A percentile compares a stretch with the other conserved stretches of the same genome.
Evolutionary conservation across 2,329 filamentous ascomycete genomes (phyloP).

Genomic region (Paraconiothyrium brasiliense): DNA sequence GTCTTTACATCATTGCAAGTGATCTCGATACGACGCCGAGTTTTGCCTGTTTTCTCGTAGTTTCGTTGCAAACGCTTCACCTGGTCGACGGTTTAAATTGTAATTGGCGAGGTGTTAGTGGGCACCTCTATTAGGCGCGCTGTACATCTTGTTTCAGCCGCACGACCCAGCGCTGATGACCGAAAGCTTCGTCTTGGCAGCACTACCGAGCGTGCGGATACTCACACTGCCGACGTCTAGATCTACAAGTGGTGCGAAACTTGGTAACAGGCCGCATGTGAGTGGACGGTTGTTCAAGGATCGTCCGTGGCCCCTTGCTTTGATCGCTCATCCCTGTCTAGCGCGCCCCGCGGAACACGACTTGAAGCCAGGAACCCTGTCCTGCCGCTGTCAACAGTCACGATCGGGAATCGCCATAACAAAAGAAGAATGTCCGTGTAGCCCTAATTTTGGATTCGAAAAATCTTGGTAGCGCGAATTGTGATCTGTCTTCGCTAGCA

Average conservation of each 20-base stretch:
- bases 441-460: not conserved
- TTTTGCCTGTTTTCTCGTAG: not conserved
- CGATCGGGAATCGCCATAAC: not conserved
- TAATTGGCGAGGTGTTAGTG: not conserved
- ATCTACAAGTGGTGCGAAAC: conserved; percentile 2
- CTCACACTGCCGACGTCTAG: not conserved
- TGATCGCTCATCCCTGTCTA: conserved; percentile 7
- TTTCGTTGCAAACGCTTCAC: conserved; percentile 1
- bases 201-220: not conserved
- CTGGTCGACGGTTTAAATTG: not conserved
- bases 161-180: not conserved
- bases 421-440: not conserved
- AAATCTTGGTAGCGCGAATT: not conserved
- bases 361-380: not conserved
- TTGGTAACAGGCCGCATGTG: conserved; percentile 1
- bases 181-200: conserved; percentile 1
- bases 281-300: not conserved
- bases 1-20: not conserved
- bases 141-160: not conserved
- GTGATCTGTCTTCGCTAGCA: not conserved
- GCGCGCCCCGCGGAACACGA: not conserved
- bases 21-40: not conserved
- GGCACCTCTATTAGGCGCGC: not conserved
- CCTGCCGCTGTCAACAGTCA: not conserved
- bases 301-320: not conserved